Evolutionary conservation across 495 filamentous ascomycete genomes (phyloP), one percentile per base, ranked within the genome.

Genomic region (Lasiosphaeris hirsuta): DNA sequence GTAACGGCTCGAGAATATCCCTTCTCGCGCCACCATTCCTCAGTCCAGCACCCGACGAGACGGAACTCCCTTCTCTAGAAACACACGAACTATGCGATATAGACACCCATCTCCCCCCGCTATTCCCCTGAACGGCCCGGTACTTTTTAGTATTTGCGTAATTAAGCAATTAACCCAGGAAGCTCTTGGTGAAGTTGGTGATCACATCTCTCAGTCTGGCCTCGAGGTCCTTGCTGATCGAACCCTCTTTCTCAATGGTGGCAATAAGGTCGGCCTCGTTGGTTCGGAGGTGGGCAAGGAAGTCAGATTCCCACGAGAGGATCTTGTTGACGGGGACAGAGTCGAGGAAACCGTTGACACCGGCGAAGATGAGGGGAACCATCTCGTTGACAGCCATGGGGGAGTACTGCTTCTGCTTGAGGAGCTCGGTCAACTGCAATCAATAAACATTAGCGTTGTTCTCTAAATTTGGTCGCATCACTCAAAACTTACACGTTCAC

Each of bases 391-490:
- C 94, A 67, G 90, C 89, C 94, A 97, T 97, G 67, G 94, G 94
- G 38, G 86, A 86, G 86, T 97, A 98, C 82, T 98, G 94, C 88
- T 96, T 97, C 84, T 98, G 94, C 88, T 97, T 98, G 71, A 97
- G 90, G 66, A 97, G 89, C 84, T 97, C 92, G 63, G 92, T 97
- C 71, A 84, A 81, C 81, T 84, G 68, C 63, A 76, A 43, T 52
- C 9, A 41, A 42, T 39, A 7, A 15, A 56, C 36, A 60, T 80
- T 65, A 79, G 74, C 54, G 59, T 30, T 41, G n/a, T n/a, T n/a
- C n/a, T n/a, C n/a, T n/a, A n/a, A n/a, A 18, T 23, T 13, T 23
- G 10, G 43, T 30, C 30, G 8, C n/a, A 58, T 67, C 40, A 58
- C 10, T 38, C 17, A 40, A 38, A 52, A 77, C 84, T 81, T 73